Conservation (phyloP, 129 eudicot species). For the Flaveria bidentis region DNA sequence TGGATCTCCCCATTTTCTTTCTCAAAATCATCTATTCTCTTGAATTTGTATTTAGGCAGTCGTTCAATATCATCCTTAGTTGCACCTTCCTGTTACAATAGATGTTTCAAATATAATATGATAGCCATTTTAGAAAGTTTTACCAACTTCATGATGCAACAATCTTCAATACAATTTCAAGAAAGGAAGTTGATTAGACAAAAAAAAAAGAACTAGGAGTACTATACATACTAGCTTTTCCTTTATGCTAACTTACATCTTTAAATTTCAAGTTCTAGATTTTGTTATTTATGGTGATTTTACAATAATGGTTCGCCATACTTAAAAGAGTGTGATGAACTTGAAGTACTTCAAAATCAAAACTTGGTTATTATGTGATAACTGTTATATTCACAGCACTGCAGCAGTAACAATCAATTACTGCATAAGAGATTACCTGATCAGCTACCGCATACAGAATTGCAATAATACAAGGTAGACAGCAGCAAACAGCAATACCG, state of each 20-base stretch:
- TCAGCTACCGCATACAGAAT: slow-evolving; percentile 40
- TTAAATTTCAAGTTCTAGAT: neutral
- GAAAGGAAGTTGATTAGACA: neutral
- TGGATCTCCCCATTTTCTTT: slow-evolving; percentile 73
- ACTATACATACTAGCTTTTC: neutral
- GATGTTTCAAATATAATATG: neutral
- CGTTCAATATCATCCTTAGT: slow-evolving; percentile 39
- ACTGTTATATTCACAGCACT: neutral
- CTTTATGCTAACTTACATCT: neutral
- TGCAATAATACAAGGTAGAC: slow-evolving; percentile 40
- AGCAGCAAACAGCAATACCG: slow-evolving; percentile 41
- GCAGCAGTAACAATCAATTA: neutral
- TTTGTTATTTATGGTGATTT: neutral
- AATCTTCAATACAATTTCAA: neutral
- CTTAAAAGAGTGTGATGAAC: neutral
- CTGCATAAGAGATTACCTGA: slow-evolving; percentile 22
- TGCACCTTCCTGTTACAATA: slow-evolving; percentile 36
- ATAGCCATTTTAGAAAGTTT: neutral
- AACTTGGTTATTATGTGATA: neutral
- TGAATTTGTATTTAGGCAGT: slow-evolving; percentile 39
- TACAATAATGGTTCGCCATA: neutral
- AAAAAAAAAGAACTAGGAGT: neutral
- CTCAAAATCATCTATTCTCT: slow-evolving; percentile 34
- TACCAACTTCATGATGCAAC: neutral
- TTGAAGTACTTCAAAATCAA: neutral